Conservation (phyloP, 805 yeast genomes). For the Candida multigemmis region DNA sequence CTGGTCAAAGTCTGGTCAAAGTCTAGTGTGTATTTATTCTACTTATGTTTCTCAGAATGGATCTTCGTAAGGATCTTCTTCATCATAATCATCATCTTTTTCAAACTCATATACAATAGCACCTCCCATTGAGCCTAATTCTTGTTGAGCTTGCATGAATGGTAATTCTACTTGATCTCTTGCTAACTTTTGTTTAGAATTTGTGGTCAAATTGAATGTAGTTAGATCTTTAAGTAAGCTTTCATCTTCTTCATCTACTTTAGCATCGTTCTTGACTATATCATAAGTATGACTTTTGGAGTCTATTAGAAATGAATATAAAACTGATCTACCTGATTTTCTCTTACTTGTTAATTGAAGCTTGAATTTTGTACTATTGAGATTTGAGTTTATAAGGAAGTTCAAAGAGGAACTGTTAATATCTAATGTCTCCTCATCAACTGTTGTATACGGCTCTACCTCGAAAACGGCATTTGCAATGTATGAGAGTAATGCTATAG, state of each 20-base stretch:
- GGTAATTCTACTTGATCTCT: conserved; percentile 85
- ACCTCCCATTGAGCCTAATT: conserved; percentile 58
- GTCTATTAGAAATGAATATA: conserved; percentile 47
- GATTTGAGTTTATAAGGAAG: conserved; percentile 35
- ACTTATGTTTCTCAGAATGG: conserved; percentile 62
- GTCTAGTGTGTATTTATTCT: too few relatives aligned
- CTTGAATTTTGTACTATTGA: conserved; percentile 39
- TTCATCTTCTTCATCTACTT: conserved; percentile 32
- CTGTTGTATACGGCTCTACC: conserved; percentile 34
- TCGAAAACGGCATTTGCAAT: conserved; percentile 72
- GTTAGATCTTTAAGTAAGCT: conserved; percentile 63
- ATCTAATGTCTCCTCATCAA: conserved; percentile 43
- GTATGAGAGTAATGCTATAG: conserved; percentile 45
- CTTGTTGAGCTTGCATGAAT: conserved; percentile 79
- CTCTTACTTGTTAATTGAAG: conserved; percentile 59
- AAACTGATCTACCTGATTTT: conserved; percentile 73
- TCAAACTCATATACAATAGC: conserved; percentile 95
- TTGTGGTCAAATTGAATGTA: conserved; percentile 78
- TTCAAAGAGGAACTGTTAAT: conserved; percentile 26
- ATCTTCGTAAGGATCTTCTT: conserved; percentile 96
- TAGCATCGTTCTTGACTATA: conserved; percentile 11
- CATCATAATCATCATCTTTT: conserved; percentile 96
- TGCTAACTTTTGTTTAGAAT: conserved; percentile 65
- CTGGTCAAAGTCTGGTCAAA: too few relatives aligned
- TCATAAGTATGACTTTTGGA: conserved; percentile 34